These are phyloP conservation scores for Ramularia collo-cygni DNA, from an alignment of 2,329 filamentous ascomycete genomes.

Conservation along the genomic window DNA sequence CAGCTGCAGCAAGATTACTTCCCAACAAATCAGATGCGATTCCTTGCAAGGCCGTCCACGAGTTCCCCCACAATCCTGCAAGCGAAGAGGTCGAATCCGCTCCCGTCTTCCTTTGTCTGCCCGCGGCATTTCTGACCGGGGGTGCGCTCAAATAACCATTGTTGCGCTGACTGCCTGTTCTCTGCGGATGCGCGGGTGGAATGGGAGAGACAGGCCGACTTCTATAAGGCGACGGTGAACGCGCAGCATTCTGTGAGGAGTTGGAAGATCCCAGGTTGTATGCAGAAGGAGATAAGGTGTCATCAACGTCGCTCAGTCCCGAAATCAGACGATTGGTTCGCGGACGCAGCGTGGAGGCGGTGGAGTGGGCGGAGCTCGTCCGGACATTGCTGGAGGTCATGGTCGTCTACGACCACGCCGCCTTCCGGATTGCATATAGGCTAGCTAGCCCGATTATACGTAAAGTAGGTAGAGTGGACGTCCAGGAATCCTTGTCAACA, in stretches of 20 bases:
- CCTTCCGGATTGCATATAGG: no score
- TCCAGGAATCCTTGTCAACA: no score
- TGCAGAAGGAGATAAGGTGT: no score
- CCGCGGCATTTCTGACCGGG: constrained; percentile 5
- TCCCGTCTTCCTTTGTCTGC: constrained; percentile 16
- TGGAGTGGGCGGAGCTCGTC: constrained; percentile 31
- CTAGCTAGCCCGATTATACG: no score
- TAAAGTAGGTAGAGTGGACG: no score
- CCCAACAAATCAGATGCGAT: constrained; percentile 45
- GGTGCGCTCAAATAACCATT: constrained; percentile 3
- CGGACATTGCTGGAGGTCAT: constrained; percentile 27
- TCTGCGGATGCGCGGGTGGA: constrained; percentile 30
- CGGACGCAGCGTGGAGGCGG: constrained; percentile 39
- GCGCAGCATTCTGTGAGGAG: constrained; percentile 27
- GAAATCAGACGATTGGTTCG: constrained; percentile 43
- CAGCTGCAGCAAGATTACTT: constrained; percentile 26
- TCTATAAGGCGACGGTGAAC: constrained; percentile 32
- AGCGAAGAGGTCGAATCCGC: constrained; percentile 26
- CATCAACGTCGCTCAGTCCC: constrained; percentile 39
- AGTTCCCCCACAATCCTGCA: constrained; percentile 42
- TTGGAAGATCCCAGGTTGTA: constrained; percentile 30
- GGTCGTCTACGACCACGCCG: constrained; percentile 12
- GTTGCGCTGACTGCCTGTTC: constrained; percentile 1
- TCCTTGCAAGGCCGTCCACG: constrained; percentile 44
- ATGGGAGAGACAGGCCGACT: constrained; percentile 38